Evolutionary conservation across 306 rosid species (phyloP).

Genomic region (Abrus precatorius): DNA sequence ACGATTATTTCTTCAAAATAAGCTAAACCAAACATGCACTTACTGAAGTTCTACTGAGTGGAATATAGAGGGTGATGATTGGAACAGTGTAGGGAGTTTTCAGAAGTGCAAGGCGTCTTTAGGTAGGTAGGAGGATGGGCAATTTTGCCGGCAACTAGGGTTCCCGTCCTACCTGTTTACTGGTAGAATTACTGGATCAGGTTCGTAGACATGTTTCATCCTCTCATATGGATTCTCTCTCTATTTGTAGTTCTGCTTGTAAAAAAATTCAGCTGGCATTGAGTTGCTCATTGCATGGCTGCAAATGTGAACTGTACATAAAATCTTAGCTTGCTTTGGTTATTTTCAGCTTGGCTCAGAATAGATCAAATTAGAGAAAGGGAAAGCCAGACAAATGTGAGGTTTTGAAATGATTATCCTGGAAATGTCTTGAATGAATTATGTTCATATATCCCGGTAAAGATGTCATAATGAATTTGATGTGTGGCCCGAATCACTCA

Average conservation of each 20-base stretch:
- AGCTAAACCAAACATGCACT: background rate
- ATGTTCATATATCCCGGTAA: background rate
- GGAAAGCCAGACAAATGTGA: background rate
- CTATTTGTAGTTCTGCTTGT: constrained; percentile 61
- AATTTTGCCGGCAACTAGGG: constrained; percentile 72
- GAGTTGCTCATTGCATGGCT: constrained; percentile 60
- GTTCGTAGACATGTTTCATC: constrained; percentile 74
- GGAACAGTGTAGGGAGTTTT: constrained; percentile 55
- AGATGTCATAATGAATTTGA: constrained; percentile 28
- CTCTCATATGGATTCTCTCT: constrained; percentile 55
- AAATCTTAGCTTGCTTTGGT: constrained; percentile 50
- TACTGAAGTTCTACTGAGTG: constrained; percentile 53
- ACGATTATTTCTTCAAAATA: constrained; percentile 1
- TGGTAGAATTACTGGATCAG: constrained; percentile 57
- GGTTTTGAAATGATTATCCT: constrained; percentile 19
- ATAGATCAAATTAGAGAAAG: constrained; percentile 24
- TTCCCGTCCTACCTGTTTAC: constrained; percentile 70
- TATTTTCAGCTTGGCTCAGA: constrained; percentile 32
- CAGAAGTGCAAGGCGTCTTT: constrained; percentile 73
- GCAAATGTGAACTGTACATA: constrained; percentile 64
- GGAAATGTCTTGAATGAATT: constrained; percentile 23
- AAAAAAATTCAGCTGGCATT: constrained; percentile 51
- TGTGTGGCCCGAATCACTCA: constrained; percentile 5
- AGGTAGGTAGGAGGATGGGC: constrained; percentile 68
- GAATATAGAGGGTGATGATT: constrained; percentile 64